phyloP scores from a whole-genome alignment of 2,329 filamentous ascomycete genomes.

The Ceratocystis lukuohia region DNA sequence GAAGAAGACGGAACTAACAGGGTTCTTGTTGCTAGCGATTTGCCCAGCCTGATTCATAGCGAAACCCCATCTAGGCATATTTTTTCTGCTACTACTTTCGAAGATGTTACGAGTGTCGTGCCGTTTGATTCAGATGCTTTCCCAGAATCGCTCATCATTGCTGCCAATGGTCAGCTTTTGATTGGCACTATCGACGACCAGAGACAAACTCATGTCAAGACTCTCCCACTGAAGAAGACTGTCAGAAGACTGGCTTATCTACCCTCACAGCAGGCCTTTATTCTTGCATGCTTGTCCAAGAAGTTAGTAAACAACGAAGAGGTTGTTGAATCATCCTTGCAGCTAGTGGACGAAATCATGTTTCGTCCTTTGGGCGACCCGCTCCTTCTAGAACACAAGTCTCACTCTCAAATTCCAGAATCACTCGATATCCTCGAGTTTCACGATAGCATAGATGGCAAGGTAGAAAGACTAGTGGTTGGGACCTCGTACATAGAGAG shows the following conservation, averaged over 20 bases:
- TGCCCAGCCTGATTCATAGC: conserved; percentile 85
- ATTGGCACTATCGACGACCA: conserved; percentile 73
- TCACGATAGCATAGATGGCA: conserved; percentile 40
- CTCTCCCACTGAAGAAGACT: conserved; percentile 65
- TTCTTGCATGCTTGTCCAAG: conserved; percentile 70
- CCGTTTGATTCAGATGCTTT: conserved; percentile 72
- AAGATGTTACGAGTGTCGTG: conserved; percentile 69
- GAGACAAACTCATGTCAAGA: conserved; percentile 75
- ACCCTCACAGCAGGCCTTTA: conserved; percentile 63
- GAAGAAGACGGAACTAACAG: conserved; percentile 44
- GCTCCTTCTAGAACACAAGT: conserved; percentile 42
- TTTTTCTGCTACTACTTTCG: conserved; percentile 86
- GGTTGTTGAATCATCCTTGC: conserved; percentile 64
- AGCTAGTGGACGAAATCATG: conserved; percentile 77
- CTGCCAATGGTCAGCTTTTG: conserved; percentile 61
- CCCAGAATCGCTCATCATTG: conserved; percentile 66
- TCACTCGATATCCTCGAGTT: conserved; percentile 67
- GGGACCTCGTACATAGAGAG: conserved; percentile 52
- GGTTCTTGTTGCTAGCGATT: conserved; percentile 87
- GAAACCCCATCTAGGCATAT: conserved; percentile 53
- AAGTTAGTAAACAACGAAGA: conserved; percentile 60
- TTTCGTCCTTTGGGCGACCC: conserved; percentile 65
- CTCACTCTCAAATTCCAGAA: conserved; percentile 61
- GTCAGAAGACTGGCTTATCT: conserved; percentile 82
- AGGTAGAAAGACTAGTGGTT: conserved; percentile 71